These are phyloP conservation scores for Reticulomyxa filosa DNA, from an alignment of 78 protist species.

Conservation along the genomic window DNA sequence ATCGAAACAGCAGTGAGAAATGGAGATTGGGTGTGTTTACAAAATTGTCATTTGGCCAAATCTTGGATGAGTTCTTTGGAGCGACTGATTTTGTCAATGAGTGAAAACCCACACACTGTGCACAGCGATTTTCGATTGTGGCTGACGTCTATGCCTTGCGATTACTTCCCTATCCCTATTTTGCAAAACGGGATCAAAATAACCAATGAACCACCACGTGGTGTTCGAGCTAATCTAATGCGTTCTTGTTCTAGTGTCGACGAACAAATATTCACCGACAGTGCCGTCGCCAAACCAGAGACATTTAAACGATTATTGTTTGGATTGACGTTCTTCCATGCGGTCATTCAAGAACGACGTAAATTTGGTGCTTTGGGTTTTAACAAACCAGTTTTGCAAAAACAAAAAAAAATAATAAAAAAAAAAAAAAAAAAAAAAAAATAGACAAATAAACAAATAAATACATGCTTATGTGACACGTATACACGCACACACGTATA, in stretches of 20 bases:
- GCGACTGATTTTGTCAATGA: no score
- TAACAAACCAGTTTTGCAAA: no score
- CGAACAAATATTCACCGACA: no score
- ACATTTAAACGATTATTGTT: conserved; percentile 29
- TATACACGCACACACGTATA: no score
- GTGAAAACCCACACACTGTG: no score
- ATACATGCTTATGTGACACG: no score
- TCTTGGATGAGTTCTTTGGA: no score
- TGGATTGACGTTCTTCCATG: conserved; percentile 58
- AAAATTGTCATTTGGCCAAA: conserved; percentile 59
- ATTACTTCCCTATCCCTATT: conserved; percentile 51
- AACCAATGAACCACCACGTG: conserved; percentile 63
- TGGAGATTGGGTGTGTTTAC: conserved; percentile 48
- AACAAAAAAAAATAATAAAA: no score
- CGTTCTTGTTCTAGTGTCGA: conserved; percentile 11
- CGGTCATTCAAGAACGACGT: conserved; percentile 55
- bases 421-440: no score
- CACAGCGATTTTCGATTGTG: conserved; percentile 40
- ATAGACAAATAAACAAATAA: no score
- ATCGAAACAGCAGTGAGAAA: conserved; percentile 7
- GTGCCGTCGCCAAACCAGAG: not conserved
- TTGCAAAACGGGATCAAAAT: conserved; percentile 51
- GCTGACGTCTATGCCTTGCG: conserved; percentile 46
- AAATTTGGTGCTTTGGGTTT: conserved; percentile 65
- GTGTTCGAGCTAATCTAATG: conserved; percentile 35